Evolutionary conservation across 2,329 filamentous ascomycete species (phyloP), one percentile per base, ranked within the genome.

Genomic region (Diaporthe sp.): DNA sequence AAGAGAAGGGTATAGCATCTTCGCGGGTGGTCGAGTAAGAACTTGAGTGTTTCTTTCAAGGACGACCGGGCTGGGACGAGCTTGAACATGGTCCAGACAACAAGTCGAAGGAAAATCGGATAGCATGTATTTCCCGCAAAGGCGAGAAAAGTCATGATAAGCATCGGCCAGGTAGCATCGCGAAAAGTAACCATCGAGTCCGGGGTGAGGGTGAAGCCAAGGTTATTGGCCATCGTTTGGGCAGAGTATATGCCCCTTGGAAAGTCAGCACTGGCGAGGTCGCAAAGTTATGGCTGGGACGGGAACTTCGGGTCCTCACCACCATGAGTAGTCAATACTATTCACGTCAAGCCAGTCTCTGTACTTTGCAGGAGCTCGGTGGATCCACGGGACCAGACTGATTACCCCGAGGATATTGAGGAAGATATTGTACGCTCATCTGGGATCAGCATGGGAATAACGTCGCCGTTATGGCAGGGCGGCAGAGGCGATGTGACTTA

Each of bases 1-100:
- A 93, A 93, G 4, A 93, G 85, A 4, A 91, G 86, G 5, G 89
- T 92, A 78, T 91, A 92, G 77, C 90, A 92, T 9, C 91, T 84
- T 60, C 91, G 86, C 0, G 91, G 91, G 79, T 93, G 89, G 69
- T 92, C 87, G 15, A 93, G 86, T 0, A 93, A 83, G 76, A 92
- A 93, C 1, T 84, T 81, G 0, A 92, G 81, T 0, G 88, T 81
- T 47, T 87, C 86, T 2, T 82, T 81, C 64, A 84, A 85, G 0
- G 81, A 78, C 0, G 84, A 79, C 64, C 82, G 72, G 6, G 83
- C 79, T 0, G 88, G 86, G 0, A 84, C 79, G 4, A 87, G 70
- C 77, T 87, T 89, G 61, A 83, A 88, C 77, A 88, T 85, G 9
- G 80, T 81, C 90, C 90, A 93, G 50, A 93, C 87, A 12, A 89